phyloP scores from a whole-genome alignment of 805 yeast genomes.

The Wickerhamiella galacta region DNA sequence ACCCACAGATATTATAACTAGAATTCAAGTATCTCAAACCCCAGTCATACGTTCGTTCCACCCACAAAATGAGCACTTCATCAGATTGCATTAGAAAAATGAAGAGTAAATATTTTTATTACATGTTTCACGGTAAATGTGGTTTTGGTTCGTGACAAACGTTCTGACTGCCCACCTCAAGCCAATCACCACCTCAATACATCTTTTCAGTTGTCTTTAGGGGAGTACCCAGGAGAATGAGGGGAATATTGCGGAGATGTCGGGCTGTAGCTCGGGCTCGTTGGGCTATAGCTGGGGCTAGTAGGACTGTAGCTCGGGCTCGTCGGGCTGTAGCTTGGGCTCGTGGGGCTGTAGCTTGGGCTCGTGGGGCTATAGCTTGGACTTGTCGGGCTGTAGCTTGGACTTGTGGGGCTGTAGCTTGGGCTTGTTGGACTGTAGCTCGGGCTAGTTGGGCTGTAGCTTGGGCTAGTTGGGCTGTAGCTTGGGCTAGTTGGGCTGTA shows the following conservation, averaged over 20 bases:
- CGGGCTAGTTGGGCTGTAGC: conserved; percentile 52
- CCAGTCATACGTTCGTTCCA: background rate
- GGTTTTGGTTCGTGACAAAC: no score
- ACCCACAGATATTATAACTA: background rate
- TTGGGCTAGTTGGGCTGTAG: conserved; percentile 38
- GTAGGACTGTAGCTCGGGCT: conserved; percentile 70
- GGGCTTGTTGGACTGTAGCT: conserved; percentile 49
- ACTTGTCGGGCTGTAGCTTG: conserved; percentile 46
- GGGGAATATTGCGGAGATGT: conserved; percentile 19
- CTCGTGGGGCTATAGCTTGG: conserved; percentile 55
- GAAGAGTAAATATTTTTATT: background rate
- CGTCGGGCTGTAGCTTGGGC: conserved; percentile 59
- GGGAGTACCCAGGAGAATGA: background rate
- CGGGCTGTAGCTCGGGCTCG: conserved; percentile 46
- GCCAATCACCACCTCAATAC: no score
- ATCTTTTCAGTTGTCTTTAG: background rate
- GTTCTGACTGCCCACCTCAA: no score
- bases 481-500: conserved; percentile 53
- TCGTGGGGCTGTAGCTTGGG: conserved; percentile 41
- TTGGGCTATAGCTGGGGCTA: conserved; percentile 64
- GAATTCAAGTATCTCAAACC: background rate
- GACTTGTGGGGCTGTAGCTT: conserved; percentile 60
- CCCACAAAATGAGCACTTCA: background rate
- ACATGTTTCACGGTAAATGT: background rate
- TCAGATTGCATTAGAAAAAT: background rate